These are phyloP conservation scores for Gymnopus androsaceus DNA, from an alignment of 1,284 basidiomycete genomes.

Conservation along the genomic window DNA sequence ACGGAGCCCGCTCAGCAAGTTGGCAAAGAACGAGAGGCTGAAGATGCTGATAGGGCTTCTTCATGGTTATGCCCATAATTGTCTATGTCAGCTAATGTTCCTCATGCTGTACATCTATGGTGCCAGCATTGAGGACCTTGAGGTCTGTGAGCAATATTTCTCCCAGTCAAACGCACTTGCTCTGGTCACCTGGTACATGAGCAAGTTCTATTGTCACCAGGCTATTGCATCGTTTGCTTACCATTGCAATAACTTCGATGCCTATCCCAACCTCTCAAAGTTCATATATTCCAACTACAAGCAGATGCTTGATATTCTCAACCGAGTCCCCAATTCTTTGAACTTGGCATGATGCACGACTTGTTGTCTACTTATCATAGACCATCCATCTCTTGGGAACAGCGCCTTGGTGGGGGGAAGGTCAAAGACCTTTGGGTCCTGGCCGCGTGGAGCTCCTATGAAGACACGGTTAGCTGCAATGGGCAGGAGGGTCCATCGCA, in stretches of 20 bases:
- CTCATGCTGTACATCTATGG: slow-evolving; percentile 13
- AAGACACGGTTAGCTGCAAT: no score
- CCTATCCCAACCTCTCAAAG: slow-evolving; percentile 4
- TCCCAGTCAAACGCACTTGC: slow-evolving; percentile 3
- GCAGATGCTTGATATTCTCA: slow-evolving; percentile 5
- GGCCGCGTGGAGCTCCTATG: no score
- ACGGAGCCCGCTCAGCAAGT: neutral
- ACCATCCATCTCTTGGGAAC: no score
- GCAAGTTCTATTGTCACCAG: slow-evolving; percentile 1
- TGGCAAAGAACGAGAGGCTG: slow-evolving; percentile 1
- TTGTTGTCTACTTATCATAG: no score
- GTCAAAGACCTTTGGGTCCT: no score
- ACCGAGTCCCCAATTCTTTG: no score
- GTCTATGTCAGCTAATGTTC: slow-evolving; percentile 21
- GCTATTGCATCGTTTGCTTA: neutral
- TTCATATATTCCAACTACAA: neutral
- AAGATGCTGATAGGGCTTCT: slow-evolving; percentile 12
- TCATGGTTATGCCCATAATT: slow-evolving; percentile 31
- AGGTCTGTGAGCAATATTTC: slow-evolving; percentile 19
- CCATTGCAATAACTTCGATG: slow-evolving; percentile 6
- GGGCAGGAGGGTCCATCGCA: no score
- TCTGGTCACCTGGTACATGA: slow-evolving; percentile 6
- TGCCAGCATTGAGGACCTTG: slow-evolving; percentile 25
- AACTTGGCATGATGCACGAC: no score
- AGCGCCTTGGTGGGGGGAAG: no score